Evolutionary conservation across 129 eudicot species (phyloP), one percentile per base, ranked within the genome.

Genomic region (Gnaphalium uliginosum): DNA sequence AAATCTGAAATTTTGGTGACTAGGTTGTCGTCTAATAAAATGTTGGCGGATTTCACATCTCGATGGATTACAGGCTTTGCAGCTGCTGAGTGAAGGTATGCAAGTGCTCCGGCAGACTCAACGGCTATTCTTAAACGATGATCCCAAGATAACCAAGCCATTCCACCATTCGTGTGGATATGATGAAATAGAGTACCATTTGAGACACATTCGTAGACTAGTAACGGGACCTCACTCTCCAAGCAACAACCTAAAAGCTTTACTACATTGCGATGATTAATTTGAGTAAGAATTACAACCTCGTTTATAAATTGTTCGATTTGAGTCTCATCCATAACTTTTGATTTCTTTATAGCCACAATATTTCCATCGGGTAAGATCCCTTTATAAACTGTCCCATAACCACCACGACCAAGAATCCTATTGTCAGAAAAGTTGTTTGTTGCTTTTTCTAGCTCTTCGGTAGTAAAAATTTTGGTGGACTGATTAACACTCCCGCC

Each of bases 261-360:
- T 1, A 84, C 88, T 9, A 84, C 88, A 6, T 85, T 85, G 4
- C 83, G 72, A 56, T 85, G 85, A 79, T 85, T 85, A 14, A 85
- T 76, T 64, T 85, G 85, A 1, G 87, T 48, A 1, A 86, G 78
- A 71, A 86, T 75, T 19, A 86, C 79, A 18, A 86, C 81, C 63
- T 86, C 90, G 5, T 86, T 86, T 75, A 86, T 81, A 80, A 86
- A 86, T 1, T 83, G 86, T 18, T 83, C 85, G 22, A 80, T 79
- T 17, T 86, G 90, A 64, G 76, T 71, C 26, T 68, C 77, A 10
- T 85, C 85, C 88, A 81, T 85, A 13, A 85, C 58, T 30, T 68
- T 73, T 0, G 88, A 85, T 26, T 78, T 83, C 67, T 86, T 86
- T 43, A 86, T 86, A 0, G 90, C 90, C 2, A 86, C 87, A 2